These are phyloP conservation scores for Solanum etuberosum DNA, from an alignment of 257 asterid genomes.

Conservation along the genomic window DNA sequence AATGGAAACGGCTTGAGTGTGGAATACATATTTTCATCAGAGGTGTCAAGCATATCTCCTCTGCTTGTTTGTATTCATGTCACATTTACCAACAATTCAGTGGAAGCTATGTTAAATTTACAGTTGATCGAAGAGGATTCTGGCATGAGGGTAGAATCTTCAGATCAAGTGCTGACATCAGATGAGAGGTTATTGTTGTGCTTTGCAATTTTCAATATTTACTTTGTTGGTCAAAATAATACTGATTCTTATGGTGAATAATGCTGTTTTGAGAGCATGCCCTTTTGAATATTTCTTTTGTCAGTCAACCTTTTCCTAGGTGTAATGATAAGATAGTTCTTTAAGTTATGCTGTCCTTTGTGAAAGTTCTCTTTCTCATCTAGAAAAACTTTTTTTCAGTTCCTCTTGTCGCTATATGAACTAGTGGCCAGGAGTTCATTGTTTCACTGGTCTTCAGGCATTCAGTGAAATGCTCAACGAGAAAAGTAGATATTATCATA, in stretches of 20 bases:
- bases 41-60: constrained; percentile 55
- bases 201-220: not conserved
- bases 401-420: not conserved
- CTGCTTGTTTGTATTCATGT: constrained; percentile 55
- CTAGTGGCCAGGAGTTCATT: not conserved
- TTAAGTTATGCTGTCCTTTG: not conserved
- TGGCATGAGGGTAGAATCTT: constrained; percentile 28
- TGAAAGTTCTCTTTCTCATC: not conserved
- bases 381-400: not conserved
- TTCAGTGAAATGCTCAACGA: not conserved
- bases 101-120: constrained; percentile 56
- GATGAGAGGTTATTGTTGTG: not conserved
- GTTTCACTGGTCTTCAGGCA: not conserved
- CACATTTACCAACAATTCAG: constrained; percentile 55
- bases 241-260: not conserved
- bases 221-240: not conserved
- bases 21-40: constrained; percentile 55
- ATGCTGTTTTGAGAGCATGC: not conserved
- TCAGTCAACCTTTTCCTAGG: not conserved
- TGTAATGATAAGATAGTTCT: not conserved
- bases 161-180: constrained; percentile 39
- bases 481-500: not conserved
- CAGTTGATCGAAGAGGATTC: constrained; percentile 55
- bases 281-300: not conserved
- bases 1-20: constrained; percentile 80